phyloP scores from a whole-genome alignment of 225 moss, liverwort and hornwort genomes.

The Pleurozium schreberi region DNA sequence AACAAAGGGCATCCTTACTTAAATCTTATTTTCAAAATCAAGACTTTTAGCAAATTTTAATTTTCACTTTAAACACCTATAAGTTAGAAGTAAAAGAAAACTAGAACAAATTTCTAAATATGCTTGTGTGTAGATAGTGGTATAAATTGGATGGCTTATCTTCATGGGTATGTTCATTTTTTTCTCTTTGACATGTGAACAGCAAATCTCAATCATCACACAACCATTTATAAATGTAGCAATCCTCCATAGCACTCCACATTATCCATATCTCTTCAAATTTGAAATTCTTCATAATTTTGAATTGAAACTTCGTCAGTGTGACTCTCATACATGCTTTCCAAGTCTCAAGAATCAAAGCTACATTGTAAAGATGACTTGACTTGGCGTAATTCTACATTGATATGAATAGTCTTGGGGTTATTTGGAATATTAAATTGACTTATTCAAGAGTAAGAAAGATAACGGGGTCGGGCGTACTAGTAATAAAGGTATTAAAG shows the following conservation, averaged over 20 bases:
- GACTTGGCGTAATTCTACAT: too few relatives aligned
- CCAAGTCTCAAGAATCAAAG: neutral
- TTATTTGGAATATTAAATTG: too few relatives aligned
- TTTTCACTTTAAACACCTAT: too few relatives aligned
- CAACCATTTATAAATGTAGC: neutral
- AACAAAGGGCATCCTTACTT: neutral
- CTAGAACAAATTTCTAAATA: neutral
- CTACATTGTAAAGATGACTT: neutral
- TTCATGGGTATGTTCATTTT: neutral
- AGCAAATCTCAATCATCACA: neutral
- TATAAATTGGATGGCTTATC: neutral
- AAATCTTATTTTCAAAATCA: neutral
- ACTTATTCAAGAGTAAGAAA: neutral
- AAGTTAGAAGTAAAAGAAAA: neutral
- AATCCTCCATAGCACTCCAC: neutral
- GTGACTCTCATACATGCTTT: too few relatives aligned
- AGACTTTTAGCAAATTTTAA: neutral
- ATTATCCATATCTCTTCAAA: neutral
- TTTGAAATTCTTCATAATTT: neutral
- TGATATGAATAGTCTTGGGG: too few relatives aligned
- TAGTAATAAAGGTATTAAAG: too few relatives aligned
- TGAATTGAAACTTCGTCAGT: neutral
- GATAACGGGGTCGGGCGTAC: rapidly evolving
- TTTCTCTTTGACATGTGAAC: neutral
- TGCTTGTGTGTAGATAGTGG: too few relatives aligned